A percentile compares a stretch with the other conserved stretches of the same genome.
Conservation (phyloP, 257 asterid species). For the Salvia miltiorrhiza region DNA sequence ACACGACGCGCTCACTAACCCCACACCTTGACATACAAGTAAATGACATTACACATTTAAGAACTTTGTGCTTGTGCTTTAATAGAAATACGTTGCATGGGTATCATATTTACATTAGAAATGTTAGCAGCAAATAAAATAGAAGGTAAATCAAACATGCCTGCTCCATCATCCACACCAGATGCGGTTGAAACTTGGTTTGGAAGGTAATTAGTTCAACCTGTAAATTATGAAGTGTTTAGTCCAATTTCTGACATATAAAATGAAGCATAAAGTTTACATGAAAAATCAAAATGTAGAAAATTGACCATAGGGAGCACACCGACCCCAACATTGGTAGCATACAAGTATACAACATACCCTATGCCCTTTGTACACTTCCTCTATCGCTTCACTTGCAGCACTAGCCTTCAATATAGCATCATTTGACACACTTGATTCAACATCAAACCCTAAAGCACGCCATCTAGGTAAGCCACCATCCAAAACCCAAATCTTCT, state of each 20-base stretch:
- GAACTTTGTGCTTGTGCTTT: not conserved
- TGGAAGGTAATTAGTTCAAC: conserved; percentile 62
- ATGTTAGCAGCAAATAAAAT: not conserved
- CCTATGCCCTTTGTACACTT: conserved; percentile 44
- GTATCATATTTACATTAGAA: not conserved
- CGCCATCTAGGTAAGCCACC: conserved; percentile 89
- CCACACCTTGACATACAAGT: not conserved
- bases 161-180: conserved; percentile 75
- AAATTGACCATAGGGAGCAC: not conserved
- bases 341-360: conserved; percentile 21
- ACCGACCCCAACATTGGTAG: not conserved
- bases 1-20: not conserved
- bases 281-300: not conserved
- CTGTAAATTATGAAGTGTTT: conserved; percentile 33
- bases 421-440: conserved; percentile 83
- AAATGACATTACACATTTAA: not conserved
- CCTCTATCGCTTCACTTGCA: conserved; percentile 7
- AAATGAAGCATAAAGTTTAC: not conserved
- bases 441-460: conserved; percentile 51
- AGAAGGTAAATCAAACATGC: conserved; percentile 23
- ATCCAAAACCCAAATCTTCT: conserved; percentile 46
- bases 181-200: conserved; percentile 62
- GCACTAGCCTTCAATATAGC: conserved; percentile 79
- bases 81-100: not conserved
- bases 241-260: not conserved